Conservation (phyloP, 2,329 filamentous ascomycete species). For the Myrmaecium sp. region DNA sequence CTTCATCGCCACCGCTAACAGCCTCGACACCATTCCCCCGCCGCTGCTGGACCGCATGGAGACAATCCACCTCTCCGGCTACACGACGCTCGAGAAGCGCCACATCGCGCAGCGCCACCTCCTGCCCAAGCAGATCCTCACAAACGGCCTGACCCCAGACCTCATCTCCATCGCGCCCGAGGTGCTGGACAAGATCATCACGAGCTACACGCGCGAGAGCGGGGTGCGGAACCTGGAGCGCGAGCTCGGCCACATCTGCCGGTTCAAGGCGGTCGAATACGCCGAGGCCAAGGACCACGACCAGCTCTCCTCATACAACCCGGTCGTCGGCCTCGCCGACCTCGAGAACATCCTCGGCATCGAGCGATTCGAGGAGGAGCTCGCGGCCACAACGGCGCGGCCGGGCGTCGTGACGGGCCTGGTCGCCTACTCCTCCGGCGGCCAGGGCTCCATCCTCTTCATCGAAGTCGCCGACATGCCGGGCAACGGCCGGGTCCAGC, state of each 20-base stretch:
- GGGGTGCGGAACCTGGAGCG: slow-evolving; percentile 93
- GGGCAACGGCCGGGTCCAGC: slow-evolving; percentile 74
- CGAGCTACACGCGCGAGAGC: slow-evolving; percentile 88
- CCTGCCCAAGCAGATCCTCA: slow-evolving; percentile 87
- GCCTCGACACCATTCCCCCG: slow-evolving; percentile 83
- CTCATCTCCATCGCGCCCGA: slow-evolving; percentile 65
- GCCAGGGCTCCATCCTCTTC: slow-evolving; percentile 91
- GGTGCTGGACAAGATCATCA: slow-evolving; percentile 88
- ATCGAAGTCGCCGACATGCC: slow-evolving; percentile 98
- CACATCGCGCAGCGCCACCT: slow-evolving; percentile 87
- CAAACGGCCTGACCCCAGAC: slow-evolving; percentile 64
- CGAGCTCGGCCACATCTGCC: slow-evolving; percentile 86
- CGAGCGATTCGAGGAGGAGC: slow-evolving; percentile 87
- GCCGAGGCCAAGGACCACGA: slow-evolving; percentile 72
- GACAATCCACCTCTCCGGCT: slow-evolving; percentile 80
- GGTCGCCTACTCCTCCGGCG: slow-evolving; percentile 65
- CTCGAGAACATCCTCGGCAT: slow-evolving; percentile 83
- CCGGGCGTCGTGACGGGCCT: slow-evolving; percentile 92
- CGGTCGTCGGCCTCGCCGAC: slow-evolving; percentile 58
- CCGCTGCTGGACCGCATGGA: slow-evolving; percentile 95
- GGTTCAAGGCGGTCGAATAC: slow-evolving; percentile 87
- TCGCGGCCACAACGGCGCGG: slow-evolving; percentile 64
- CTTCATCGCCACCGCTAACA: slow-evolving; percentile 95
- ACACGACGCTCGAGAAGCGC: slow-evolving; percentile 91
- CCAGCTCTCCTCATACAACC: slow-evolving; percentile 48